These are phyloP conservation scores for Didymellaceae sp. DNA, from an alignment of 2,329 filamentous ascomycete genomes.

Conservation along the genomic window DNA sequence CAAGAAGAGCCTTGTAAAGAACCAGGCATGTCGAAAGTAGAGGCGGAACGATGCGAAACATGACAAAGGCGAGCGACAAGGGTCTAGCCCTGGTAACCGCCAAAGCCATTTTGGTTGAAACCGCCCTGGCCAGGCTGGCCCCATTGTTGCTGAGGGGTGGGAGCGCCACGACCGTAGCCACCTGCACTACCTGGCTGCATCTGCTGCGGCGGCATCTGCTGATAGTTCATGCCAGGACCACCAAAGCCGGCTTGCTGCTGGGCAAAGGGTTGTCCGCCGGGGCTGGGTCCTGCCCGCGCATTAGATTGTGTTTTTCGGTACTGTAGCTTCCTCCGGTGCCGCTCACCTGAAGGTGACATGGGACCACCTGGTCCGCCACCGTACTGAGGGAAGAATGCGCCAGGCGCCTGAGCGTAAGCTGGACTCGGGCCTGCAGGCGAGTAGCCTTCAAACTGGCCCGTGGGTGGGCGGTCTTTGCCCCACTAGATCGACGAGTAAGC, in stretches of 20 bases:
- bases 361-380: constrained; percentile 66
- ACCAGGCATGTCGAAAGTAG: constrained; percentile 44
- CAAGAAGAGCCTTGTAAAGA: constrained; percentile 46
- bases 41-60: constrained; percentile 38
- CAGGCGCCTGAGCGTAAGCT: constrained; percentile 80
- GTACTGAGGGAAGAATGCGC: constrained; percentile 91
- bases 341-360: constrained; percentile 66
- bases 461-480: constrained; percentile 98
- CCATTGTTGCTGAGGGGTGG: constrained; percentile 61
- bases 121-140: constrained; percentile 56
- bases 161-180: constrained; percentile 80
- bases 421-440: constrained; percentile 76
- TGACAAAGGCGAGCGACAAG: constrained; percentile 28
- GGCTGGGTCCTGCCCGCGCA: constrained; percentile 58
- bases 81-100: constrained; percentile 64
- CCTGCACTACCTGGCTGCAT: constrained; percentile 70
- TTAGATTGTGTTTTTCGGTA: constrained; percentile 48
- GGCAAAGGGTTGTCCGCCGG: constrained; percentile 68
- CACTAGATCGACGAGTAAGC: constrained; percentile 67
- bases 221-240: constrained; percentile 60
- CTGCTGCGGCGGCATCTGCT: constrained; percentile 46
- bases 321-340: constrained; percentile 43
- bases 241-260: constrained; percentile 65
- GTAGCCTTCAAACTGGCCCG: constrained; percentile 80
- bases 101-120: constrained; percentile 62